Evolutionary conservation across 1,284 basidiomycete genomes (phyloP).

Genomic region (Cutaneotrichosporon sp.): DNA sequence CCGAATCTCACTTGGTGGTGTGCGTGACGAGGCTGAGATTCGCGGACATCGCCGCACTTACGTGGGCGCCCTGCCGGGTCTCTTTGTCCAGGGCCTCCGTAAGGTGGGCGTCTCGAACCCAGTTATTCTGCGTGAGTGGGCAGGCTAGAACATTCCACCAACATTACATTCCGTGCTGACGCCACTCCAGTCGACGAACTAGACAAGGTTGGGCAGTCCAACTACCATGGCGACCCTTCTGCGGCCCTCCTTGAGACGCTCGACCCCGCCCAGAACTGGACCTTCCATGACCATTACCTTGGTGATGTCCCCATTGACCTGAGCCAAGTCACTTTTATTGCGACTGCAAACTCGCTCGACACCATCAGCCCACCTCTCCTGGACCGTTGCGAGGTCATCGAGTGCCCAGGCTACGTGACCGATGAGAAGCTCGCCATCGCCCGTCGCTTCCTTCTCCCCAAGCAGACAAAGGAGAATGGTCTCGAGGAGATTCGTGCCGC

Average conservation of each 20-base stretch:
- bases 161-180: too few relatives aligned
- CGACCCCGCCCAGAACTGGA: slow-evolving; percentile 94
- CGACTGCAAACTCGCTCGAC: slow-evolving; percentile 75
- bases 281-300: slow-evolving; percentile 77
- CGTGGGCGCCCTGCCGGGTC: slow-evolving; percentile 79
- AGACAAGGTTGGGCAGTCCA: slow-evolving; percentile 62
- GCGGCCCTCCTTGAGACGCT: slow-evolving; percentile 94
- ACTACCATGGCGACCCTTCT: slow-evolving; percentile 71
- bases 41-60: slow-evolving; percentile 92
- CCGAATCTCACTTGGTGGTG: slow-evolving; percentile 88
- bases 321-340: slow-evolving; percentile 90
- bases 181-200: slow-evolving; percentile 69
- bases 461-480: slow-evolving; percentile 88
- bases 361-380: slow-evolving; percentile 92
- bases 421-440: slow-evolving; percentile 94
- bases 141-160: not conserved
- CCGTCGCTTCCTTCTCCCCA: slow-evolving; percentile 80
- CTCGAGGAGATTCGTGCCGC: slow-evolving; percentile 68
- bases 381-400: slow-evolving; percentile 93
- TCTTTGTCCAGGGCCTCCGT: slow-evolving; percentile 93
- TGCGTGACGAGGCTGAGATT: slow-evolving; percentile 96
- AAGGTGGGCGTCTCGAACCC: slow-evolving; percentile 95
- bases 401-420: slow-evolving; percentile 90
- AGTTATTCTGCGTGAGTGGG: slow-evolving; percentile 61
- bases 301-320: slow-evolving; percentile 96